Evolutionary conservation across 2,329 filamentous ascomycete genomes (phyloP).

Genomic region (Hypoxylon sp.): DNA sequence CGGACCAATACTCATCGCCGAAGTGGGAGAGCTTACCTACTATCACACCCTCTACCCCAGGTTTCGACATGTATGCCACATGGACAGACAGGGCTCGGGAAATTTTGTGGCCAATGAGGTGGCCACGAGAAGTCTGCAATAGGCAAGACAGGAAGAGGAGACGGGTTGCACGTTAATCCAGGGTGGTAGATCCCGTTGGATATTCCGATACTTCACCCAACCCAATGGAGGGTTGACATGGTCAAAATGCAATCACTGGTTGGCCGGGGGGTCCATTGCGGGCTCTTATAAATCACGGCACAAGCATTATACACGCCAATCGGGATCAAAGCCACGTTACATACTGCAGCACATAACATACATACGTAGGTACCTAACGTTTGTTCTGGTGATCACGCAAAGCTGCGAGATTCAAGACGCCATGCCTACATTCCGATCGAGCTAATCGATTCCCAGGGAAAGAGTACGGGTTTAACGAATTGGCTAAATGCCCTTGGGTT

Average conservation of each 20-base stretch:
- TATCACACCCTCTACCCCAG: conserved; percentile 38
- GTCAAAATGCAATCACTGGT: conserved; percentile 21
- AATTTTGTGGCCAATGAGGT: conserved; percentile 41
- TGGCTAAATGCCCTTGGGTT: conserved; percentile 30
- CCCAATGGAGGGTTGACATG: conserved; percentile 32
- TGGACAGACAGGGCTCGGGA: conserved; percentile 31
- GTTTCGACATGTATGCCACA: conserved; percentile 38
- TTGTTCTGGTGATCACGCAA: conserved; percentile 37
- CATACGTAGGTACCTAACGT: background rate
- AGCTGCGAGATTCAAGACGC: conserved; percentile 41
- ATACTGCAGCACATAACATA: conserved; percentile 8
- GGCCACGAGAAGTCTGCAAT: conserved; percentile 30
- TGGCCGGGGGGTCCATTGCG: conserved; percentile 10
- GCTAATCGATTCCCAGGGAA: conserved; percentile 12
- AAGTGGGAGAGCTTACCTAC: conserved; percentile 1
- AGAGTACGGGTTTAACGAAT: conserved; percentile 5
- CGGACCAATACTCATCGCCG: conserved; percentile 25
- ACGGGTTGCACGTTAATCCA: conserved; percentile 35
- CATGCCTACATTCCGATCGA: conserved; percentile 34
- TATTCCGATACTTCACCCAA: conserved; percentile 40
- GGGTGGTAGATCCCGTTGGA: conserved; percentile 37
- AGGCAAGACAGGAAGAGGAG: conserved; percentile 25
- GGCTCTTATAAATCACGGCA: conserved; percentile 12
- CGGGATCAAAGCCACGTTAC: conserved; percentile 11
- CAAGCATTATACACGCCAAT: conserved; percentile 25